Base-by-base conservation (phyloP, 2,329 filamentous ascomycete species). In the Stenocarpella maydis region DNA sequence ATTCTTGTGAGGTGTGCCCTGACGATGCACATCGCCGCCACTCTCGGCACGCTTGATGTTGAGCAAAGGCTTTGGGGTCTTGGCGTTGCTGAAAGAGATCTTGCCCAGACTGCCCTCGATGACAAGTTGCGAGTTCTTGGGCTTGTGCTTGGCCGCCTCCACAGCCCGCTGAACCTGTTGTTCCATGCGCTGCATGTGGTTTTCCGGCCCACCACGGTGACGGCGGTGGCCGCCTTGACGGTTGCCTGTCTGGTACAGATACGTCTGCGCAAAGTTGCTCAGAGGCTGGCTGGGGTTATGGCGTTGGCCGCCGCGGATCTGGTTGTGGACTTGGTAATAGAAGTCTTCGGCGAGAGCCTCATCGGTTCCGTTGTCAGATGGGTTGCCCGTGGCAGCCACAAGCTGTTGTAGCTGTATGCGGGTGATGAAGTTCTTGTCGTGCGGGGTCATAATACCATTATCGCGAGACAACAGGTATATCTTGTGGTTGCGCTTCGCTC, bases 351-450 rank as follows among this genome's bases (percentile, higher is more conserved):
- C 88, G 45, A 98, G 86, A 8, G 92, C 90, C 43, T 93, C 89
- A 77, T 98, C 95, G 0, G 90, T 89, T 54, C 91, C 92, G 54
- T 91, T 87, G 72, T 97, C 94, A 65, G 91, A 91, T 4, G 94
- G 88, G 75, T 94, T 96, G 12, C 95, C 95, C 28, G 94, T 97
- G 10, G 96, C 95, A 14, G 95, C 91, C 66, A 99, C 93, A 43
- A 99, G 87, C 78, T 99, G 96, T 82, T 99, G 96, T 65, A 99
- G 86, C 79, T 99, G 96, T 73, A 99, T 99, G 21, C 96, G 91
- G 6, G 96, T 98, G 74, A 99, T 97, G 81, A 98, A 99, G 79
- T 98, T 99, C 86, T 99, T 99, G 82, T 99, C 96, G 78, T 98
- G 95, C 0, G 96, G 96, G 4, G 96, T 99, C 96, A 99, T 99